Base-by-base conservation (phyloP, 1,139 yeast genomes). In the Diutina scorzettiae region DNA sequence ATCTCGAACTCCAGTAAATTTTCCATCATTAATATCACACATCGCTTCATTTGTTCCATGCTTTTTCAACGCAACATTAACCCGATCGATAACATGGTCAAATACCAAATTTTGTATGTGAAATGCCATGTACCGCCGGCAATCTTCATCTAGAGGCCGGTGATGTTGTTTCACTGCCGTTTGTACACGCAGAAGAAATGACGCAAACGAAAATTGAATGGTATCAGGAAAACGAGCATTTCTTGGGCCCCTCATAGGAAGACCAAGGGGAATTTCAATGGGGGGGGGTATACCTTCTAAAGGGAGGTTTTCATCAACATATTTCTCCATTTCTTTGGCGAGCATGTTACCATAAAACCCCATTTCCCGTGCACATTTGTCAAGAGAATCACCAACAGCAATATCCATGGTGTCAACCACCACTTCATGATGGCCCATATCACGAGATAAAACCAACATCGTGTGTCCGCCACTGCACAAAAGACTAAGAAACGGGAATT, bases 381-480 rank as follows among this genome's bases (percentile, higher is more conserved):
- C 99, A 20, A 91, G 61, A 1, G 95, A 82, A 57, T 91, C 96
- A 0, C 98, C 99, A 4, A 83, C 82, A 0, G 98, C 96, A 23
- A 87, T 84, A 55, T 91, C 98, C 24, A 76, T 62, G 0, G 95
- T 83, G 52, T 87, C 73, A 9, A 82, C 76, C 5, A 93, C 53
- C 1, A 91, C 73, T 46, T 76, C 77, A 59, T 91, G 98, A 2
- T 80, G 69, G 0, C 68, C 50, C 2, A 85, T 52, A 11, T 81
- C 63, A 32, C 60, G 63, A 49, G 89, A 81, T 6, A 76, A 63
- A 1, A 91, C 95, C 28, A 89, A 64, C 78, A 87, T 78, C 0
- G 98, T 87, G 54, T 91, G 98, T 1, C 99, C 99, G 0, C 99
- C 99, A 52, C 94, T 81, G 16, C 82, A 91, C 29, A 91, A 63